These are phyloP conservation scores for Delonix regia DNA, from an alignment of 306 rosid species.

Conservation along the genomic window DNA sequence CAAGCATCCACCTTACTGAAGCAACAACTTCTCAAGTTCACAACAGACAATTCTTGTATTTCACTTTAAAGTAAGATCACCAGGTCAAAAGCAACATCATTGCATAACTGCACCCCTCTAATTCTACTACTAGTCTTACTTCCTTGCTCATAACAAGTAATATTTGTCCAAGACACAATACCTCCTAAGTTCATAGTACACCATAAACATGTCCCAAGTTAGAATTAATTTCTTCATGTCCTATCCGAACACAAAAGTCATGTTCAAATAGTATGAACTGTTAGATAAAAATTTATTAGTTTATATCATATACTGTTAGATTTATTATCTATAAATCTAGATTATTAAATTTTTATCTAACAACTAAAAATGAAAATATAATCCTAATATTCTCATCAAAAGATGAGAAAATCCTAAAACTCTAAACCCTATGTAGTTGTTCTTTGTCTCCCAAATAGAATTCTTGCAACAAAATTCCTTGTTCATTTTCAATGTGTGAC, in stretches of 20 bases:
- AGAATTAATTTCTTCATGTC: too few species aligned
- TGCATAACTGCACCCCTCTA: background rate
- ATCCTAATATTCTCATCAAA: too few species aligned
- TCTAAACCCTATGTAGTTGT: too few species aligned
- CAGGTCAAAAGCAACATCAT: background rate
- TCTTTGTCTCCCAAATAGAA: background rate
- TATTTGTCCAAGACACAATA: background rate
- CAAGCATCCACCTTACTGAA: background rate
- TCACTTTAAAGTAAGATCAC: background rate
- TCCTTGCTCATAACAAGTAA: background rate
- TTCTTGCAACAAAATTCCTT: background rate
- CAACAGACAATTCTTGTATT: background rate
- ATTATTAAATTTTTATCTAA: too few species aligned
- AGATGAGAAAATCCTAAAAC: too few species aligned
- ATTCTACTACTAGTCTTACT: background rate
- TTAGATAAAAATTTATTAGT: too few species aligned
- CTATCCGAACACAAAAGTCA: too few species aligned
- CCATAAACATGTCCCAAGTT: too few species aligned
- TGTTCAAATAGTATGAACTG: too few species aligned
- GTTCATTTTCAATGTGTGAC: background rate
- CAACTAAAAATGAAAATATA: too few species aligned
- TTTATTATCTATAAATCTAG: too few species aligned
- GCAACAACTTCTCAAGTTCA: background rate
- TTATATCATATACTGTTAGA: too few species aligned
- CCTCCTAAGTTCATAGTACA: background rate